Percentiles rank a stretch among this genome's conserved stretches.
Conservation (phyloP, 2,329 filamentous ascomycete species). For the Penicillium sp. region DNA sequence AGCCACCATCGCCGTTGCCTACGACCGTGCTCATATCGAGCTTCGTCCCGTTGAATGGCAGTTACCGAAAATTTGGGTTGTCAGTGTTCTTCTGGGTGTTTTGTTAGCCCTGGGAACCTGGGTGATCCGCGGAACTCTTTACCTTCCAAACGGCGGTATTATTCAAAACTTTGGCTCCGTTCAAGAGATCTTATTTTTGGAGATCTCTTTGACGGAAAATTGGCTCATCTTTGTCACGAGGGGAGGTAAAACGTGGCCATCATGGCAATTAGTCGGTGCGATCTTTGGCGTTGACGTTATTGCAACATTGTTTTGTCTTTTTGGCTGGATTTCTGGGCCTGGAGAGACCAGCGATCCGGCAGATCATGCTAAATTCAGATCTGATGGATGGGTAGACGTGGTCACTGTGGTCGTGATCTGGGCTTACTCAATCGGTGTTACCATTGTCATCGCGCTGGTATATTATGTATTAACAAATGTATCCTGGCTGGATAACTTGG, state of each 20-base stretch:
- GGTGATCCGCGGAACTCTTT: conserved; percentile 70
- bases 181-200: conserved; percentile 80
- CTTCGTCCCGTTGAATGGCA: conserved; percentile 76
- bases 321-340: conserved; percentile 62
- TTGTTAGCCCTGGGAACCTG: conserved; percentile 70
- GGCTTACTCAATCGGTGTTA: conserved; percentile 55
- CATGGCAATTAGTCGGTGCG: conserved; percentile 57
- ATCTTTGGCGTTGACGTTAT: conserved; percentile 71
- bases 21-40: conserved; percentile 77
- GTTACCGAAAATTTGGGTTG: conserved; percentile 78
- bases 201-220: conserved; percentile 90
- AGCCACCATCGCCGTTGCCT: conserved; percentile 75
- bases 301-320: conserved; percentile 71
- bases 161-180: conserved; percentile 73
- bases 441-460: conserved; percentile 53
- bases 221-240: conserved; percentile 97
- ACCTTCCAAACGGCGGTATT: conserved; percentile 68
- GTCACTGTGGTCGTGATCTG: conserved; percentile 55
- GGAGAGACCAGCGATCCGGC: conserved; percentile 24
- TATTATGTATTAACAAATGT: conserved; percentile 51
- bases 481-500: conserved; percentile 50
- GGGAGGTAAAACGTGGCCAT: conserved; percentile 59
- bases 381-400: conserved; percentile 59
- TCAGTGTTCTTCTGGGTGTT: conserved; percentile 58
- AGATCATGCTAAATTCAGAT: conserved; percentile 25